Percentiles rank a stretch among this genome's conserved stretches.
Evolutionary conservation across 2,329 filamentous ascomycete genomes (phyloP).

Genomic region (Shiraia sp.): DNA sequence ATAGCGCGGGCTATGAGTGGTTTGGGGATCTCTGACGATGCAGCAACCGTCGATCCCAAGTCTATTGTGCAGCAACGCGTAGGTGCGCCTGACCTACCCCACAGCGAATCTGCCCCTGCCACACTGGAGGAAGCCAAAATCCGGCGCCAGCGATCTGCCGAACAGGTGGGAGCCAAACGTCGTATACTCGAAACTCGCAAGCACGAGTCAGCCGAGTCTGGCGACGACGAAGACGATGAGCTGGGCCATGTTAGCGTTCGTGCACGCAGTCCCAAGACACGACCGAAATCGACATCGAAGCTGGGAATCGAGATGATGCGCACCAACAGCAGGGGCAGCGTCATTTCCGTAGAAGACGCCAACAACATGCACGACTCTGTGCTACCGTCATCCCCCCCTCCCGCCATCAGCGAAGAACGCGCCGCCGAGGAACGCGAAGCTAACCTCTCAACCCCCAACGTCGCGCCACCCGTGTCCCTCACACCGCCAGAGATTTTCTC

Average conservation of each 20-base stretch:
- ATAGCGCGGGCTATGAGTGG: slow-evolving; percentile 60
- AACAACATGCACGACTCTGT: slow-evolving; percentile 38
- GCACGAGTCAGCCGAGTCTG: slow-evolving; percentile 79
- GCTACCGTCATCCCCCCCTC: slow-evolving; percentile 44
- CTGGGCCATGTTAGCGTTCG: slow-evolving; percentile 63
- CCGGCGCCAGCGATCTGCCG: slow-evolving; percentile 69
- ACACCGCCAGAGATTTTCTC: slow-evolving; percentile 59
- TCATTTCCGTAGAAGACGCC: slow-evolving; percentile 55
- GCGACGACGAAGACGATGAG: slow-evolving; percentile 94
- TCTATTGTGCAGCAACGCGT: slow-evolving; percentile 27
- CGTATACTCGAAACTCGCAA: slow-evolving; percentile 74
- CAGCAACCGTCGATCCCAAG: slow-evolving; percentile 46
- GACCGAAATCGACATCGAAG: slow-evolving; percentile 67
- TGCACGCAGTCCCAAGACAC: slow-evolving; percentile 55
- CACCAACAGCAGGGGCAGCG: slow-evolving; percentile 89
- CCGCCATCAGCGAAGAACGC: slow-evolving; percentile 47
- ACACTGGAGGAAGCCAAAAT: slow-evolving; percentile 56
- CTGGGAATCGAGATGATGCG: slow-evolving; percentile 97
- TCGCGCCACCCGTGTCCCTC: slow-evolving; percentile 44
- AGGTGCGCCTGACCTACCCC: slow-evolving; percentile 41
- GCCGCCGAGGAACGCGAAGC: slow-evolving; percentile 38
- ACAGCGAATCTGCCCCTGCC: slow-evolving; percentile 62
- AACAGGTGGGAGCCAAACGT: slow-evolving; percentile 74
- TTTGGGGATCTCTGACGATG: slow-evolving; percentile 74
- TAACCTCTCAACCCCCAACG: slow-evolving; percentile 25